Base-by-base conservation (phyloP, 208 protist genomes). In the Crithidia sp. region DNA sequence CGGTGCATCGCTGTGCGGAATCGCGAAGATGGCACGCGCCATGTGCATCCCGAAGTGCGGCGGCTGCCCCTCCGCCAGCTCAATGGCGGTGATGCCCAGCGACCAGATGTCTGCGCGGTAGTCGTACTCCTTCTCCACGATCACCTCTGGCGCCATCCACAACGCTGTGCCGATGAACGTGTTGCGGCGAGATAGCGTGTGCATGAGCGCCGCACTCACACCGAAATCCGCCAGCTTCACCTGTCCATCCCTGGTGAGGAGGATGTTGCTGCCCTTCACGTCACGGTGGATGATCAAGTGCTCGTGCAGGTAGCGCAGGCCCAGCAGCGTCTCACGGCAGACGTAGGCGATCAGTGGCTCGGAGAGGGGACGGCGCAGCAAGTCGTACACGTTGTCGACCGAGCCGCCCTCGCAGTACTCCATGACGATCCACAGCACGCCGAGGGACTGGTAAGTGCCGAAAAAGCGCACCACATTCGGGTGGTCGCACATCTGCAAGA, bases 101-200 rank as follows among this genome's bases (percentile, higher is more conserved):
- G 94, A 98, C 97, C 97, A 99, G 36, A 99, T 85, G 65, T 99
- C 98, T 5, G 96, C 97, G 58, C 86, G 88, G 66, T 90, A 87
- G 72, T 97, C 93, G 79, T 98, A 98, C 61, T 95, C 87, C 13
- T 82, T 86, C 73, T 98, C 93, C 36, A 87, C 81, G 75, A 98
- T 95, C 12, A 86, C 88, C 82, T 97, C 93, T 19, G 94, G 96
- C 6, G 95, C 95, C 94, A 98, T 98, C 95, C 96, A 98, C 56
- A 95, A 86, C 37, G 94, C 75, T 41, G 94, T 98, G 37, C 95
- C 94, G 39, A 92, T 89, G 77, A 95, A 98, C 6, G 92, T 93
- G 80, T 98, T 97, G 41, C 95, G 86, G 10, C 89, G 81, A 17
- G 89, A 95, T 61, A 97, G 70, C 37, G 91, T 94, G 74, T 95